Conservation (phyloP, 805 yeast species). For the Saccharomycopsis selenospora region DNA sequence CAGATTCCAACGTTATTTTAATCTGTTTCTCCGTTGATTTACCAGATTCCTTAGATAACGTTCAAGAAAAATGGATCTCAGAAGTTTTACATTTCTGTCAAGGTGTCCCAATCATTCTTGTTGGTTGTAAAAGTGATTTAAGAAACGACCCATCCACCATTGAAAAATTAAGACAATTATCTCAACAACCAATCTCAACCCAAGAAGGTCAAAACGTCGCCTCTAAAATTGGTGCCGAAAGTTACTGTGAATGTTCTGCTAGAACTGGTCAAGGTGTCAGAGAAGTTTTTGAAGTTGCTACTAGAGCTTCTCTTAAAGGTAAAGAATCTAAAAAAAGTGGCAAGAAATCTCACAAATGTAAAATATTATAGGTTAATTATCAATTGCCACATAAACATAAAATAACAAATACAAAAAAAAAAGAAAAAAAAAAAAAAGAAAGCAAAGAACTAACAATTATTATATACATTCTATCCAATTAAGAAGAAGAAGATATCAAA, state of each 20-base stretch:
- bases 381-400: too few relatives aligned
- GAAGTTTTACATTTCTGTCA: slow-evolving; percentile 92
- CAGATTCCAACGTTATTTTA: slow-evolving; percentile 85
- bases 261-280: slow-evolving; percentile 86
- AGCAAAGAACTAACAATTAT: too few relatives aligned
- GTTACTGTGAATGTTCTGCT: slow-evolving; percentile 89
- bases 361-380: slow-evolving; percentile 42
- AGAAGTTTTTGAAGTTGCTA: slow-evolving; percentile 88
- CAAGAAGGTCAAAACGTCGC: slow-evolving; percentile 85
- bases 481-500: too few relatives aligned
- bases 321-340: slow-evolving; percentile 29
- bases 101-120: slow-evolving; percentile 86
- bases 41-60: slow-evolving; percentile 89
- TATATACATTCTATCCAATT: too few relatives aligned
- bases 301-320: slow-evolving; percentile 78
- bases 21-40: slow-evolving; percentile 88
- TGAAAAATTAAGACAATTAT: slow-evolving; percentile 64
- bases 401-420: too few relatives aligned
- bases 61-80: slow-evolving; percentile 92
- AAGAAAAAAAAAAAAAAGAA: too few relatives aligned
- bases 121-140: slow-evolving; percentile 87
- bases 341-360: slow-evolving; percentile 48
- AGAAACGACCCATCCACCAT: slow-evolving; percentile 75
- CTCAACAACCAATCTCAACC: slow-evolving; percentile 72
- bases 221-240: slow-evolving; percentile 79